Conservation (phyloP, 2,329 filamentous ascomycete genomes). For the Beauveria sp. region DNA sequence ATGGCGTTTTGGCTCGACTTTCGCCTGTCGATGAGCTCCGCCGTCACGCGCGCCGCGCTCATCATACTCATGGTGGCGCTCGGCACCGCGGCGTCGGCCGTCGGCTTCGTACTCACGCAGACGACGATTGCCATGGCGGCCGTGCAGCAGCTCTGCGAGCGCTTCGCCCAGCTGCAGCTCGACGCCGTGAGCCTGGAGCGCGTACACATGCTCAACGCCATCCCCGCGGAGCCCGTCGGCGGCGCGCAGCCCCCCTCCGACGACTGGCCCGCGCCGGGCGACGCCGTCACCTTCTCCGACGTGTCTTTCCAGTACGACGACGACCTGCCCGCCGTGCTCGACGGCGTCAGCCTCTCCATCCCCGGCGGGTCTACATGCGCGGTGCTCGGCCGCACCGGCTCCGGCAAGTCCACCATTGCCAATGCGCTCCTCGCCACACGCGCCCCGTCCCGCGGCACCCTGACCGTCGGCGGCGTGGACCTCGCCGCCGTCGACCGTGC, state of each 20-base stretch:
- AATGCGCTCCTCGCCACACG: slow-evolving; percentile 51
- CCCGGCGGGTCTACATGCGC: slow-evolving; percentile 55
- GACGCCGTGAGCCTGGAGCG: slow-evolving; percentile 87
- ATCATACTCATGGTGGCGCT: slow-evolving; percentile 68
- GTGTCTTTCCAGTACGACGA: slow-evolving; percentile 76
- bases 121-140: slow-evolving; percentile 29
- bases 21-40: slow-evolving; percentile 57
- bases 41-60: slow-evolving; percentile 63
- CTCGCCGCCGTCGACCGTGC: slow-evolving; percentile 47
- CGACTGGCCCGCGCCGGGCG: slow-evolving; percentile 65
- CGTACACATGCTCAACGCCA: slow-evolving; percentile 70
- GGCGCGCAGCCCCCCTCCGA: slow-evolving; percentile 63
- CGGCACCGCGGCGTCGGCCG: slow-evolving; percentile 67
- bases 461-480: slow-evolving; percentile 47
- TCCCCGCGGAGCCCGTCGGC: slow-evolving; percentile 68
- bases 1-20: slow-evolving; percentile 79
- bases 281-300: slow-evolving; percentile 67
- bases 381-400: slow-evolving; percentile 76
- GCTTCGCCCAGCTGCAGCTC: slow-evolving; percentile 81
- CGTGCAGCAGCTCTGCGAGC: slow-evolving; percentile 56
- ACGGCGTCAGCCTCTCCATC: slow-evolving; percentile 63
- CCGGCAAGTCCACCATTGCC: slow-evolving; percentile 74
- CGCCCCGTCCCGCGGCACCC: slow-evolving; percentile 40
- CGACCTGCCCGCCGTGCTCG: slow-evolving; percentile 65
- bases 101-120: slow-evolving; percentile 71